Evolutionary conservation across 2,329 filamentous ascomycete genomes (phyloP), one percentile per base, ranked within the genome.

Genomic region (Penicillium crustosum): DNA sequence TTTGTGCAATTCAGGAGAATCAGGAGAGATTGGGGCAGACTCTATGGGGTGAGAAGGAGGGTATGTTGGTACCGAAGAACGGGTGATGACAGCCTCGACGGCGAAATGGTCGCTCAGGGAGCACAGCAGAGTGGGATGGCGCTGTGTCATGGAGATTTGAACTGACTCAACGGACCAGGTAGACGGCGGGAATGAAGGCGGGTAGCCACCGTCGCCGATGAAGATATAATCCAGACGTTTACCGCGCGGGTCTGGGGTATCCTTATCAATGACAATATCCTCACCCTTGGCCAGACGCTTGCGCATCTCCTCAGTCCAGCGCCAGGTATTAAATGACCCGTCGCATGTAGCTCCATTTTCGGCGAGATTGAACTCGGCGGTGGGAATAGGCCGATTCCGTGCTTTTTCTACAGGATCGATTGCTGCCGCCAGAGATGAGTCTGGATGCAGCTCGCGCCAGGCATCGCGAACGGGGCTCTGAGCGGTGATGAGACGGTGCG

Each of bases 181-280:
- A 69, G 58, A 73, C 48, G 61, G 61, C 38, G 67, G 70, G 33
- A 69, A 70, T 8, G 63, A 58, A 1, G 68, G 68, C 1, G 68
- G 58, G 58, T 76, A 72, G 35, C 70, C 71, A 13, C 81, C 83
- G 13, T 83, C 83, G 2, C 84, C 85, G 65, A 91, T 88, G 75
- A 99, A 97, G 69, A 99, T 89, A 75, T 99, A 99, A 76, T 99
- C 94, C 48, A 97, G 83, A 23, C 94, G 82, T 73, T 96, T 93
- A n/a, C 89, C 93, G 25, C 80, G 81, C 0, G 85, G 86, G 70
- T 97, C 93, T 4, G 81, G 75, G 0, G 85, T 84, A 47, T 88
- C 82, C 0, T 83, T 82, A n/a, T 88, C 80, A 7, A 96, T 81
- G 6, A 79, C 74, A 41, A 86, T 80, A n/a, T 87, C 82, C 54